Percentiles rank a stretch among this genome's conserved stretches.
Evolutionary conservation across 2,329 filamentous ascomycete species (phyloP).

Genomic region (Chaetomiaceae sp.): DNA sequence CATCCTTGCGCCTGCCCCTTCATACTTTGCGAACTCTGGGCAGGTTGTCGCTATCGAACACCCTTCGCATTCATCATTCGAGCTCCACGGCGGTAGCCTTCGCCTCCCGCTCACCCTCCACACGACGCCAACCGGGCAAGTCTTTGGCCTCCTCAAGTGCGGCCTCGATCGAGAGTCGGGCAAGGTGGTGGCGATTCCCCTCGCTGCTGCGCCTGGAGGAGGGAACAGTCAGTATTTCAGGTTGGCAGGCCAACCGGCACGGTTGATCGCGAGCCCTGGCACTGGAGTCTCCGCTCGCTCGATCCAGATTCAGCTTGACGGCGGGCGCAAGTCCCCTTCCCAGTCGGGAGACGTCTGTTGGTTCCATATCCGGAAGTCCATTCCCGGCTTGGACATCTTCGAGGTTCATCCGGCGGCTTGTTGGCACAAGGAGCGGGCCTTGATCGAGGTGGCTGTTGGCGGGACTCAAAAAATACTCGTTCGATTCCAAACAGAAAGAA

Average conservation of each 20-base stretch:
- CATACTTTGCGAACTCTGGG: constrained; percentile 1
- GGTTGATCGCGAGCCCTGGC: not conserved
- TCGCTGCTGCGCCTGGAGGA: not conserved
- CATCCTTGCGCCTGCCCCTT: constrained; percentile 6
- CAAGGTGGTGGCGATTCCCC: constrained; percentile 4
- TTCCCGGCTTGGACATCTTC: constrained; percentile 1
- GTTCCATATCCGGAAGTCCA: constrained; percentile 12
- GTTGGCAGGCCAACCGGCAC: not conserved
- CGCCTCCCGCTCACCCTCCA: not conserved
- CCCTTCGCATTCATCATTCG: not conserved
- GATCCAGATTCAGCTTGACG: constrained; percentile 6
- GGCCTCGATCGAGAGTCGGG: not conserved
- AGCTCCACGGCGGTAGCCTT: not conserved
- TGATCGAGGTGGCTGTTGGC: not conserved
- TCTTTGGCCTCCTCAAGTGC: constrained; percentile 8
- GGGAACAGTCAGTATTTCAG: not conserved
- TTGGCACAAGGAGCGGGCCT: constrained; percentile 8
- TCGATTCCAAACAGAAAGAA: not conserved
- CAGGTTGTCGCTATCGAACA: not conserved
- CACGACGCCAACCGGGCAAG: not conserved
- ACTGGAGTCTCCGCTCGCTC: not conserved
- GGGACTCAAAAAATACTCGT: not conserved
- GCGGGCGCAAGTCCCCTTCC: not conserved
- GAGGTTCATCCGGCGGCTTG: not conserved
- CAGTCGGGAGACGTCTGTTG: not conserved